phyloP scores from a whole-genome alignment of 345 rosid species.

The Eutrema japonicum region DNA sequence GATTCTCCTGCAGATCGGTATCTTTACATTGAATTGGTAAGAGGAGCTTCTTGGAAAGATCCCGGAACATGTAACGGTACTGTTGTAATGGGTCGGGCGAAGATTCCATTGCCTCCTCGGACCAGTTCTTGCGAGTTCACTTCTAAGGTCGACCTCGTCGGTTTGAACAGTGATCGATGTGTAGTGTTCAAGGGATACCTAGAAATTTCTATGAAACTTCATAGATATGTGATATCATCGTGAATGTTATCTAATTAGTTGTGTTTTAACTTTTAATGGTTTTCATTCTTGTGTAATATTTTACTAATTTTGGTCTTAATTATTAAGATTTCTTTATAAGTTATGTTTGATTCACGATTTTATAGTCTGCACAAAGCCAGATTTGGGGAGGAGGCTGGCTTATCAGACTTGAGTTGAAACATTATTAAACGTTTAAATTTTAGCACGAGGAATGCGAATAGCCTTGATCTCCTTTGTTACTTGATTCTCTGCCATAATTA shows the following conservation, averaged over 20 bases:
- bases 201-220: slow-evolving; percentile 14
- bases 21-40: slow-evolving; percentile 21
- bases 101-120: slow-evolving; percentile 10
- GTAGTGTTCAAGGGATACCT: background rate
- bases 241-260: background rate
- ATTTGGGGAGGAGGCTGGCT: too few species aligned
- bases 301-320: too few species aligned
- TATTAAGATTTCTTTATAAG: too few species aligned
- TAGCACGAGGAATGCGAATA: too few species aligned
- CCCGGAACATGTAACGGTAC: background rate
- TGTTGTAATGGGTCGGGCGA: slow-evolving; percentile 20
- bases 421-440: too few species aligned
- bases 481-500: background rate
- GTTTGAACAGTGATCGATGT: slow-evolving; percentile 1
- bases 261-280: background rate
- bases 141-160: background rate
- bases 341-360: too few species aligned
- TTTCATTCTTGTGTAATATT: too few species aligned
- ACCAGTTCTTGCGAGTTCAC: background rate
- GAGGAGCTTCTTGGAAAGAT: background rate
- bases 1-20: background rate
- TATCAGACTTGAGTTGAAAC: too few species aligned
- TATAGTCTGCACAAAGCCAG: too few species aligned
- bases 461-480: too few species aligned
- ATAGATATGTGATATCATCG: background rate